A percentile compares a stretch with the other conserved stretches of the same genome.
Evolutionary conservation across 345 rosid genomes (phyloP).

Genomic region (Lumnitzera racemosa): DNA sequence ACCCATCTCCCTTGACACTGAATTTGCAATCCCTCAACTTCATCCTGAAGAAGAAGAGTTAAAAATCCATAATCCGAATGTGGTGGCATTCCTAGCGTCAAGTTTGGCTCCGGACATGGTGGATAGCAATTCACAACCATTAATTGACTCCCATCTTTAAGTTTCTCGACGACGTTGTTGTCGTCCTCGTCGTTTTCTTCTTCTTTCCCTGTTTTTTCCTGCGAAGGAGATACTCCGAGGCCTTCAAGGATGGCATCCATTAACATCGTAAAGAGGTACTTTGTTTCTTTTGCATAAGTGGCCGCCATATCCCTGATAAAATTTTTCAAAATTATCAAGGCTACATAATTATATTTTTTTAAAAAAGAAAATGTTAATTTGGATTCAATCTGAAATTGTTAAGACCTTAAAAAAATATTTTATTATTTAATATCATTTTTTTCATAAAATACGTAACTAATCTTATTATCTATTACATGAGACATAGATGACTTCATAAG

Average conservation of each 20-base stretch:
- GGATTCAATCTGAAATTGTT: too few species aligned
- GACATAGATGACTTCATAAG: too few species aligned
- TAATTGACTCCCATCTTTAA: slow-evolving; percentile 17
- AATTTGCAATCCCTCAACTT: slow-evolving; percentile 31
- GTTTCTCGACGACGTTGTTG: not conserved
- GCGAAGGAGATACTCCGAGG: slow-evolving; percentile 10
- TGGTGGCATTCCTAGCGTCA: slow-evolving; percentile 25
- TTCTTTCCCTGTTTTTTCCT: not conserved
- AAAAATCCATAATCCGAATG: slow-evolving; percentile 41
- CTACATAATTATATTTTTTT: too few species aligned
- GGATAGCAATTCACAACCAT: slow-evolving; percentile 26
- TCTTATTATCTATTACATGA: too few species aligned
- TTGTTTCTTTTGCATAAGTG: slow-evolving; percentile 22
- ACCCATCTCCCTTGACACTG: slow-evolving; percentile 28
- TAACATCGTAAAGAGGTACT: slow-evolving; percentile 15
- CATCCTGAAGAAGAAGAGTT: slow-evolving; percentile 29
- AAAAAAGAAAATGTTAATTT: too few species aligned
- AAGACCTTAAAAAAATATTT: too few species aligned
- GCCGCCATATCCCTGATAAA: slow-evolving; percentile 20
- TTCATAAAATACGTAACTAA: too few species aligned
- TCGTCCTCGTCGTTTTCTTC: not conserved
- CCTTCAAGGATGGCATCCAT: slow-evolving; percentile 29
- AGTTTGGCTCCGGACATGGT: slow-evolving; percentile 31
- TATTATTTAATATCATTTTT: too few species aligned
- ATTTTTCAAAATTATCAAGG: not conserved